Conservation (phyloP, 2,329 filamentous ascomycete species). For the Stromatinia cepivora region DNA sequence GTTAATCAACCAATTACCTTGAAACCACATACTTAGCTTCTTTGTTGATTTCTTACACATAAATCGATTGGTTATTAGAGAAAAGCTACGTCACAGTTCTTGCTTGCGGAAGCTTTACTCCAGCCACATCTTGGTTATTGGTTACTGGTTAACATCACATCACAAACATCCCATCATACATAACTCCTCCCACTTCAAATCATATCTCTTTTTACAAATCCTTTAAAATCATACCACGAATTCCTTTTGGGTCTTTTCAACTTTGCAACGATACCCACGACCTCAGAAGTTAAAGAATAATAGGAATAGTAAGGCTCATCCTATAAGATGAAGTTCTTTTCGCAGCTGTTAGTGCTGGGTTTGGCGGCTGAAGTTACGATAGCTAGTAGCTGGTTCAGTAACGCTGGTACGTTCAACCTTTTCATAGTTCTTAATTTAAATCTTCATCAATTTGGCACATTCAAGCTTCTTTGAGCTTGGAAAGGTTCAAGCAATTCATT, state of each 20-base stretch:
- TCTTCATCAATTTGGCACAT: neutral
- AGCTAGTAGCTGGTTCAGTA: conserved; percentile 83
- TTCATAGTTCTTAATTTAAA: neutral
- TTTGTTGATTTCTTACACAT: neutral
- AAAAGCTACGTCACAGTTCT: neutral
- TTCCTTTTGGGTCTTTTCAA: neutral
- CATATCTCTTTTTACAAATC: neutral
- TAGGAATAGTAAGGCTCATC: conserved; percentile 9
- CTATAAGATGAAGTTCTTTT: conserved; percentile 71
- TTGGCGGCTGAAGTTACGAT: conserved; percentile 69
- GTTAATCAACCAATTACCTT: conserved; percentile 5
- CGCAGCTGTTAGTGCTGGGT: conserved; percentile 67
- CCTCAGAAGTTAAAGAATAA: neutral
- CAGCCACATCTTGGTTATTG: conserved; percentile 6
- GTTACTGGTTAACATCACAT: too few species aligned
- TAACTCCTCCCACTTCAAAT: neutral
- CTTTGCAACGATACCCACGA: neutral
- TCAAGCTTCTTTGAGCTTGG: conserved; percentile 23
- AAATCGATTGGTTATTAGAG: neutral
- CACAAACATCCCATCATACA: neutral
- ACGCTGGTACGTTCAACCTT: conserved; percentile 64
- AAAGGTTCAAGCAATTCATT: neutral
- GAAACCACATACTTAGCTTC: neutral
- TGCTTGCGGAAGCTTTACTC: conserved; percentile 17
- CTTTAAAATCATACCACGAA: neutral